Base-by-base conservation (phyloP, 768 basidiomycete species). In the Boletus reticulatus region DNA sequence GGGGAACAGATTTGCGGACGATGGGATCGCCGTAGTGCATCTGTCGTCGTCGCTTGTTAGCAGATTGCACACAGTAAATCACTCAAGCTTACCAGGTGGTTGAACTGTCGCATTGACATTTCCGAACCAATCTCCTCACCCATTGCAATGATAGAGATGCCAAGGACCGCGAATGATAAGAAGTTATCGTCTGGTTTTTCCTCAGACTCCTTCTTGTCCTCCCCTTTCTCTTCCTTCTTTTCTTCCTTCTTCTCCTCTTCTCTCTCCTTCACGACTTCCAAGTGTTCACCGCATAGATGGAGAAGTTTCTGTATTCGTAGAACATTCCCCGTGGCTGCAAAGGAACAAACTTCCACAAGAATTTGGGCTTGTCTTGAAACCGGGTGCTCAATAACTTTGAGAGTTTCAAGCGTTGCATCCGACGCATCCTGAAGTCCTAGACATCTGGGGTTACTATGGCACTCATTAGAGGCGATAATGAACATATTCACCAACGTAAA, bases 11-110 rank as follows among this genome's bases (percentile, higher is more conserved):
- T 79, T 92, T 92, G 32, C 97, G 88, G 64, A 98, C 92, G 61
- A 84, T 76, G 6, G 94, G 92, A 63, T 96, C 94, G 51, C 96
- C 97, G 60, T 98, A 98, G 70, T 95, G 94, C 97, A 99, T 99
- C 95, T 97, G 60, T n/a, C 36, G 14, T 46, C 4, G 41, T 46
- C 4, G 41, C 43, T 42, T 20, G 52, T 74, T 16, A 72, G 64
- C 50, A 46, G 16, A 10, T 24, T 7, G 13, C 19, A 6, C 17
- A 49, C 7, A 43, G 11, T 12, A 43, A 39, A 48, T 29, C 6
- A 20, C 20, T 43, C 39, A 22, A 24, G 76, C 86, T 63, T 60
- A 96, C 95, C 51, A 99, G 78, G 69, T 99, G 97, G 72, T 98
- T 97, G 78, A 98, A 96, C 64, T 95, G 93, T 60, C 97, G 78